Evolutionary conservation across 2,329 filamentous ascomycete genomes (phyloP), one percentile per base, ranked within the genome.

Genomic region (Anthostomella pinea): DNA sequence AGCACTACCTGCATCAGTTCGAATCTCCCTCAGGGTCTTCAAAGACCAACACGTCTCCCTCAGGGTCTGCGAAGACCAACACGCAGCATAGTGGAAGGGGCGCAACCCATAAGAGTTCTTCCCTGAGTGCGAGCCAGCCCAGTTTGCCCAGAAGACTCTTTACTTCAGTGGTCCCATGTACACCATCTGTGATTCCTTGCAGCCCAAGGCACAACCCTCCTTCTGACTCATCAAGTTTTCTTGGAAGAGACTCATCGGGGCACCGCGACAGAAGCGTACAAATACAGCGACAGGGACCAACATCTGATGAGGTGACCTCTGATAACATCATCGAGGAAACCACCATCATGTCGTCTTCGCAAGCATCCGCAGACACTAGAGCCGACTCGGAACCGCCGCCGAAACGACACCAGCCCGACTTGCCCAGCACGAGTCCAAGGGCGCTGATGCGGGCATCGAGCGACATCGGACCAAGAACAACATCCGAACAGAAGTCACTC

Each of bases 1-100:
- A 75, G 40, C 64, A 68, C 16, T 75, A 71, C 39, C 59, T 76
- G 3, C 66, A 69, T 32, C 46, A 48, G 7, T 56, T 54, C 16
- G 57, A 58, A 23, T 58, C 45, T 11, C 46, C 59, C 15, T 46
- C 56, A 33, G 30, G 11, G 10, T 38, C 46, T 27, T 26, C 36
- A 17, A 31, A 27, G 4, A 26, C 28, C 13, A 31, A 36, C 10
- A 50, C 50, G 13, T 5, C 10, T 15, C 27, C 27, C 6, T 10
- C 13, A 15, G 15, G 10, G 6, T 8, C 8, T 8, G 13, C 24
- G 7, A 8, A 14, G 14, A 13, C 21, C 11, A 8, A 8, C 8
- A 23, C 7, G 21, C 46, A 46, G 11, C 37, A 30, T 16, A 46
- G 27, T 21, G 19, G 14, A 18, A 27, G 27, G 7, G 21, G 15